phyloP scores from a whole-genome alignment of 441 rosid species.

The Populus hybrid region DNA sequence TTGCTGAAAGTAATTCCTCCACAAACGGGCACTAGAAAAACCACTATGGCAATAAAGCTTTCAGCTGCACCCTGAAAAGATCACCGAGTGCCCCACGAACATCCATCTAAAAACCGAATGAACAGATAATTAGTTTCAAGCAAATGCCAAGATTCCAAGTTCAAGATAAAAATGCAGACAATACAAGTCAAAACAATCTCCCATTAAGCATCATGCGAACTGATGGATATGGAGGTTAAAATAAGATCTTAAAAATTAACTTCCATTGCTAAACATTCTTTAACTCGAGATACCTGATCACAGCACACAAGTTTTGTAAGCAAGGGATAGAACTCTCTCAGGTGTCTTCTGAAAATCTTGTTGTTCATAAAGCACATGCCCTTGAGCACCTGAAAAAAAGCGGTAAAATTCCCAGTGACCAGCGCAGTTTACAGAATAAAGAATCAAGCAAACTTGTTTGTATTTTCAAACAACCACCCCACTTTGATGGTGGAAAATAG shows the following conservation, averaged over 20 bases:
- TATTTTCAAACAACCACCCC: not conserved
- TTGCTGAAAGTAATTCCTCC: conserved; percentile 25
- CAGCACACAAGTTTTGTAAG: conserved; percentile 94
- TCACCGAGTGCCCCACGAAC: conserved; percentile 92
- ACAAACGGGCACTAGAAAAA: not conserved
- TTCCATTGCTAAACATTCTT: not conserved
- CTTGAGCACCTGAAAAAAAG: conserved; percentile 71
- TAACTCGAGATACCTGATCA: conserved; percentile 66
- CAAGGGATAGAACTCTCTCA: conserved; percentile 90
- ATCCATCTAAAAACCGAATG: conserved; percentile 64
- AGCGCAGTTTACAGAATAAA: not conserved
- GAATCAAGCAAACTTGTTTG: not conserved
- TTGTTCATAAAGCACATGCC: conserved; percentile 95
- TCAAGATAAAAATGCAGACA: not conserved
- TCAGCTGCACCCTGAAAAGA: conserved; percentile 84
- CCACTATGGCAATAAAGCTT: conserved; percentile 62
- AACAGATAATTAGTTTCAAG: not conserved
- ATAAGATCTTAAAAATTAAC: not conserved
- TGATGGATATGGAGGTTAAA: not conserved
- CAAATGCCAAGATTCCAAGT: not conserved
- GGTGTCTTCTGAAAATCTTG: conserved; percentile 77
- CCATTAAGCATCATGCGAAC: not conserved
- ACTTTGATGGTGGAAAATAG: not conserved
- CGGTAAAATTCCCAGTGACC: not conserved
- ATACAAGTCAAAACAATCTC: not conserved